Evolutionary conservation across 768 basidiomycete genomes (phyloP), one percentile per base, ranked within the genome.

Genomic region (Boletus coccyginus): DNA sequence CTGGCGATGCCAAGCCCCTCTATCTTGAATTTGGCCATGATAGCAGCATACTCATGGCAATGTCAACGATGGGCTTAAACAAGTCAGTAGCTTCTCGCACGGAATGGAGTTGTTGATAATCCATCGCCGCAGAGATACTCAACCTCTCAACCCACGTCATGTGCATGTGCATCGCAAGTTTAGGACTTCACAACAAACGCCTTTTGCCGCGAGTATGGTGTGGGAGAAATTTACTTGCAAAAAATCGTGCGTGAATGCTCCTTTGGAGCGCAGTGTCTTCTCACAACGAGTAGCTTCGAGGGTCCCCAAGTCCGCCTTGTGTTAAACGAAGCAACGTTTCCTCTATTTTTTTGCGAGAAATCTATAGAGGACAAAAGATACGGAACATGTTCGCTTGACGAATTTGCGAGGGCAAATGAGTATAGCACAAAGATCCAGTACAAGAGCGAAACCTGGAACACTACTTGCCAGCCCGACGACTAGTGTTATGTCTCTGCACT

Each of bases 21-120:
- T 76, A 74, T 62, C 65, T 78, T 27, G 74, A 78, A 63, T 78
- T 77, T 56, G 76, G 75, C 5, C 75, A 77, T 57, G 74, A 77
- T 50, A 74, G 70, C 8, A 76, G 72, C 38, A 70, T 78, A 54
- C 70, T 77, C 58, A 43, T 74, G 27, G 71, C 72, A 7, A 55
- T 76, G 33, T 73, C 77, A 24, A 73, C 73, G 1, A 69, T 77
- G 58, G 70, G 70, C 0, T 65, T 76, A 19, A 75, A 72, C 55
- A 71, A 71, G 74, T 75, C 38, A 47, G 72, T 61, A 14, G 5
- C 29, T 29, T 12, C 16, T n/a, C 33, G 13, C 31, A 31, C 2
- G 17, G 3, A 50, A 32, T 17, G 16, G 19, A 16, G 5, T 24
- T 14, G 29, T n/a, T 58, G 12, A 54, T 10, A 19, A 38, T 19